These are phyloP conservation scores for Fusarium coicis DNA, from an alignment of 2,329 filamentous ascomycete species.

Conservation along the genomic window DNA sequence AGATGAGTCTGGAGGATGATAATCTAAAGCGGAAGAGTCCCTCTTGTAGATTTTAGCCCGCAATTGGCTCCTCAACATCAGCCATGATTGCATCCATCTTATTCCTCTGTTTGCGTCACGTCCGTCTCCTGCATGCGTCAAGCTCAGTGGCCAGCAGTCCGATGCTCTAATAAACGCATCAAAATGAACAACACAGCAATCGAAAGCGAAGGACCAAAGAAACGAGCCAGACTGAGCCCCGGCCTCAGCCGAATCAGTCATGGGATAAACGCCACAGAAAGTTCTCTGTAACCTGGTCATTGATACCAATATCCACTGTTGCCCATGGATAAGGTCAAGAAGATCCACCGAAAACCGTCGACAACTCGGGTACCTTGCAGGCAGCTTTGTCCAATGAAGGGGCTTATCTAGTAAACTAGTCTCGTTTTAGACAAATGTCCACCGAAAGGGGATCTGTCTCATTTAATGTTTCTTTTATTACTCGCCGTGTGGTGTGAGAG, in stretches of 20 bases:
- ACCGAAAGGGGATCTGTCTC: conserved; percentile 42
- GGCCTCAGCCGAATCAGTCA: conserved; percentile 26
- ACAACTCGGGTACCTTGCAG: conserved; percentile 41
- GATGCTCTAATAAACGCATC: conserved; percentile 2
- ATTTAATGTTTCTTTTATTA: conserved; percentile 41
- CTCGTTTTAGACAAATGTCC: conserved; percentile 16
- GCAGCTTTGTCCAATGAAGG: conserved; percentile 30
- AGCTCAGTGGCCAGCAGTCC: conserved; percentile 14
- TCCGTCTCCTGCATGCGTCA: conserved; percentile 5
- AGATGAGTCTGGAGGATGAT: conserved; percentile 1
- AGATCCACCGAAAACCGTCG: conserved; percentile 27
- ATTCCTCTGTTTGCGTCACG: conserved; percentile 4
- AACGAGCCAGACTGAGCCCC: conserved; percentile 22
- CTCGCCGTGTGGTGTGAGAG: conserved; percentile 25
- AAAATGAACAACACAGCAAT: conserved; percentile 23
- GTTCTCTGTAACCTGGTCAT: conserved; percentile 1
- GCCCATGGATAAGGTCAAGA: conserved; percentile 3
- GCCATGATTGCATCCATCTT: conserved; percentile 13
- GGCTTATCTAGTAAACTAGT: conserved; percentile 19
- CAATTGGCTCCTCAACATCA: conserved; percentile 19
- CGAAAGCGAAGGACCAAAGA: conserved; percentile 16
- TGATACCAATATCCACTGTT: conserved; percentile 10
- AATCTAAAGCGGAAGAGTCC: conserved; percentile 10
- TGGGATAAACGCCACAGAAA: conserved; percentile 31
- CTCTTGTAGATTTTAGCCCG: background rate